A percentile compares a stretch with the other conserved stretches of the same genome.
Conservation (phyloP, 1,284 basidiomycete genomes). For the Ustilago cynodontis region DNA sequence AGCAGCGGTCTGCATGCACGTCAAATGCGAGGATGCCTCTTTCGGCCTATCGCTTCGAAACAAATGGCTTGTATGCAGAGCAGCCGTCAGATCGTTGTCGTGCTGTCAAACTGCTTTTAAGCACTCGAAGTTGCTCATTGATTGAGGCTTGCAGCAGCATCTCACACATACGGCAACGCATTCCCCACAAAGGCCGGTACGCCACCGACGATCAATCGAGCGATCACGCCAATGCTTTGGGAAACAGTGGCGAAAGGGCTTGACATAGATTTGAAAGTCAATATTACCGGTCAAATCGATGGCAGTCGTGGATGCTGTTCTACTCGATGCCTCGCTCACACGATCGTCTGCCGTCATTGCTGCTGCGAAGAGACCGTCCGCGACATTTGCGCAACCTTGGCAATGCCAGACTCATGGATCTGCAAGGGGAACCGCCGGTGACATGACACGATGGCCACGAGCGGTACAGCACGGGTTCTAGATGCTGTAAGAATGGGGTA, state of each 20-base stretch:
- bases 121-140: too few species aligned
- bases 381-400: background rate
- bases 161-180: too few species aligned
- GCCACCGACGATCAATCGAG: background rate
- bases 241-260: background rate
- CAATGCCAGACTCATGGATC: background rate
- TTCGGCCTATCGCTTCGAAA: too few species aligned
- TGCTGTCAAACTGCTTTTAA: too few species aligned
- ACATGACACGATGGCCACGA: conserved; percentile 1
- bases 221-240: background rate
- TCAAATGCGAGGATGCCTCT: background rate
- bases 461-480: conserved; percentile 1
- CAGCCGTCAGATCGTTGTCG: too few species aligned
- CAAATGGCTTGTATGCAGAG: too few species aligned
- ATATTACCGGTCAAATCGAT: too few species aligned
- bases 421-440: conserved; percentile 5
- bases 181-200: too few species aligned
- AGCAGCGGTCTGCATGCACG: background rate
- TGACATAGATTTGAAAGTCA: too few species aligned
- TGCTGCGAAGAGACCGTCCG: background rate
- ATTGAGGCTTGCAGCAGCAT: too few species aligned
- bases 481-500: background rate
- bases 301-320: background rate
- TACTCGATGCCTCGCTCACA: background rate
- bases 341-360: background rate